Evolutionary conservation across 495 filamentous ascomycete genomes (phyloP), one percentile per base, ranked within the genome.

Genomic region (Penicillium herquei): DNA sequence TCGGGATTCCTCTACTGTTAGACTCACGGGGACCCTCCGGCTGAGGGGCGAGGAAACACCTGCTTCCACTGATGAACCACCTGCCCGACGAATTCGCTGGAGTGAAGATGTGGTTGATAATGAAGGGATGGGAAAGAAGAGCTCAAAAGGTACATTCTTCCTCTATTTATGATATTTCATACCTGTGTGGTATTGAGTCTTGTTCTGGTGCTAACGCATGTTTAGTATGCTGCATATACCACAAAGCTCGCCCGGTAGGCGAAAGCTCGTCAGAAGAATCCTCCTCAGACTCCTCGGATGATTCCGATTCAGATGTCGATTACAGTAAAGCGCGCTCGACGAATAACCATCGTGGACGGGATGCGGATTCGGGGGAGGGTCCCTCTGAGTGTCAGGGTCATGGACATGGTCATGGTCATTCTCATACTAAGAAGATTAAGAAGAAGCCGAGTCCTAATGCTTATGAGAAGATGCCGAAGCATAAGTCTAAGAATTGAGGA

Each of bases 171-270:
- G 18, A 17, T 11, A n/a, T 6, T 31, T n/a, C n/a, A n/a, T n/a
- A n/a, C n/a, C n/a, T n/a, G n/a, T n/a, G n/a, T n/a, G n/a, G n/a
- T n/a, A n/a, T 26, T 26, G 21, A 26, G 21, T 26, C 21, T 4
- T n/a, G n/a, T 26, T 26, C 31, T 46, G 10, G 31, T 3, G 32
- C 55, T 44, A 41, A 60, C 34, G 16, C 17, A 35, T 41, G 11
- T 17, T 16, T 61, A 97, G 95, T 98, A 18, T 99, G 94, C 81
- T 99, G 94, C 70, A 98, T 98, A 68, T 99, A 97, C 77, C 92
- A 96, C 76, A 88, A 89, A 55, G 84, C 90, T 3, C 87, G 85
- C 49, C 83, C 80, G 39, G 83, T 92, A 8, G 94, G 87, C 70
- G 94, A 97, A 69, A 96, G 90, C 13, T 90, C 85, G 57, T 87